phyloP scores from a whole-genome alignment of 805 yeast species.

The Tetrapisispora phaffii region DNA sequence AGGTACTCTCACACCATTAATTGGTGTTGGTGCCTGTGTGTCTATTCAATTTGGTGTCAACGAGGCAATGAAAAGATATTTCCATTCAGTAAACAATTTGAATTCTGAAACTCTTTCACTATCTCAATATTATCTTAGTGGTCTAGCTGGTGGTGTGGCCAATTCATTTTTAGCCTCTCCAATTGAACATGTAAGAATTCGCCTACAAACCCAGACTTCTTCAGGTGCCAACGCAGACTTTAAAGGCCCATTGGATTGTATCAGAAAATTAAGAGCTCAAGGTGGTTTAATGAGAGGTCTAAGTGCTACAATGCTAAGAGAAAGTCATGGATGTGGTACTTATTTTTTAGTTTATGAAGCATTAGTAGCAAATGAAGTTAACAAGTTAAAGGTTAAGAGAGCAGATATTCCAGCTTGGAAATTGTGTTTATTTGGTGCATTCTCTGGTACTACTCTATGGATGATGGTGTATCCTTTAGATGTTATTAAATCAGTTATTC shows the following conservation, averaged over 20 bases:
- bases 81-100: slow-evolving; percentile 33
- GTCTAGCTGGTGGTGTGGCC: slow-evolving; percentile 86
- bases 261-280: slow-evolving; percentile 40
- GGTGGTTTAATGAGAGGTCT: slow-evolving; percentile 73
- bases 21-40: slow-evolving; percentile 97
- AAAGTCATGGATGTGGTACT: slow-evolving; percentile 77
- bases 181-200: slow-evolving; percentile 88
- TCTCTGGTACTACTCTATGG: slow-evolving; percentile 89
- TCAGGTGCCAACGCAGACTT: slow-evolving; percentile 39
- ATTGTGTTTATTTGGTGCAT: slow-evolving; percentile 78
- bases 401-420: slow-evolving; percentile 80
- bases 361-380: slow-evolving; percentile 47
- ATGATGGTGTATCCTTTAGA: slow-evolving; percentile 76
- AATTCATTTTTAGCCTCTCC: slow-evolving; percentile 87
- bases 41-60: slow-evolving; percentile 93
- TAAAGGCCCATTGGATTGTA: slow-evolving; percentile 41
- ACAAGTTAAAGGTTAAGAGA: slow-evolving; percentile 37
- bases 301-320: slow-evolving; percentile 74
- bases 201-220: slow-evolving; percentile 70
- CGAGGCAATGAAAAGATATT: slow-evolving; percentile 83
- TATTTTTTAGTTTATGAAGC: slow-evolving; percentile 90
- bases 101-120: slow-evolving; percentile 35
- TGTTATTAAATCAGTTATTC: slow-evolving; percentile 82
- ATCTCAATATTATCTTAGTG: slow-evolving; percentile 68
- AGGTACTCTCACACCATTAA: slow-evolving; percentile 85